Percentiles rank a stretch among this genome's conserved stretches.
Conservation (phyloP, 192 early-diverging fungal species). For the Piromyces sp. region DNA sequence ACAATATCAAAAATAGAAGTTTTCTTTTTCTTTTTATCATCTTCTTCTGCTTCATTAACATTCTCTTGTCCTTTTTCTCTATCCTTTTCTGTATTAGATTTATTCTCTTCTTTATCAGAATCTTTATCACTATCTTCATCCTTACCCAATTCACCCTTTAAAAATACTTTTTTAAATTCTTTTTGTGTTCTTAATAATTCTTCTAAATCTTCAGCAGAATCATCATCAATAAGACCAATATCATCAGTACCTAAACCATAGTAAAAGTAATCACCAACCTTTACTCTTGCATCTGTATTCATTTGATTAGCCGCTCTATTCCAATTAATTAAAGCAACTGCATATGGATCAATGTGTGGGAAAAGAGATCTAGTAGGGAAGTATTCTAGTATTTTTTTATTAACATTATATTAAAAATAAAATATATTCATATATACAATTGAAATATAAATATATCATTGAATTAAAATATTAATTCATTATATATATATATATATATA, state of each 20-base stretch:
- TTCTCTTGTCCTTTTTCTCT: not conserved
- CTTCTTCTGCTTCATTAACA: not conserved
- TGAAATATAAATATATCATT: too few species aligned
- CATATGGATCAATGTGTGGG: conserved; percentile 15
- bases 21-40: not conserved
- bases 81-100: not conserved
- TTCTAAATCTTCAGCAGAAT: not conserved
- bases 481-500: not conserved
- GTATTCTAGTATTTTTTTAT: not conserved
- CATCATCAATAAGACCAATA: not conserved
- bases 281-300: conserved; percentile 73
- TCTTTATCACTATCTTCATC: not conserved
- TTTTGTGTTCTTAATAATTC: not conserved
- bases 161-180: not conserved
- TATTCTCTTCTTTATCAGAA: not conserved
- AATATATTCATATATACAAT: too few species aligned
- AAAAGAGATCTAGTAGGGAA: not conserved
- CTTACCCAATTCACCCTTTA: not conserved
- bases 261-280: conserved; percentile 86
- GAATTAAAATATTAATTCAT: too few species aligned
- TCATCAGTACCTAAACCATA: conserved; percentile 51
- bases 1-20: not conserved
- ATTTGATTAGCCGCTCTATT: conserved; percentile 85
- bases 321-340: conserved; percentile 73
- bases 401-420: too few species aligned